Evolutionary conservation across 2,329 filamentous ascomycete genomes (phyloP).

Genomic region (Immersiporthe knoxdaviesiana): DNA sequence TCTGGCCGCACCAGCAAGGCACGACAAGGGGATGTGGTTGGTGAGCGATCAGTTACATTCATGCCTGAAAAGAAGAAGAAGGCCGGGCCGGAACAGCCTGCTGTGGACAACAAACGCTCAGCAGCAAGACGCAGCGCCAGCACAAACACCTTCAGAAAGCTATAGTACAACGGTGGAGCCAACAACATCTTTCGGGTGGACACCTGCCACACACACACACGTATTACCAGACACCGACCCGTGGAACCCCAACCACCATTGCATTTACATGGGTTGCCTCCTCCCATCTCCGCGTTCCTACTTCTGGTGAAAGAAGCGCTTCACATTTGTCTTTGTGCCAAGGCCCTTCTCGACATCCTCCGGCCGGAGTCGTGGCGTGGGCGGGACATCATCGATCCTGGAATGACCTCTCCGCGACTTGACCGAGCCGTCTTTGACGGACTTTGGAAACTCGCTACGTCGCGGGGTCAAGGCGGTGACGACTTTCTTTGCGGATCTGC

Average conservation of each 20-base stretch:
- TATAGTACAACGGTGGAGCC: slow-evolving; percentile 46
- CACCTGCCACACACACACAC: slow-evolving; percentile 4
- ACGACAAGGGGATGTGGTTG: slow-evolving; percentile 55
- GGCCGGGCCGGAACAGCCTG: slow-evolving; percentile 44
- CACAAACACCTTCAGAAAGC: slow-evolving; percentile 72
- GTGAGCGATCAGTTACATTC: slow-evolving; percentile 74
- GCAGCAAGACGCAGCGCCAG: slow-evolving; percentile 70
- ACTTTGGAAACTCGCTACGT: slow-evolving; percentile 62
- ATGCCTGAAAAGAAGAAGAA: slow-evolving; percentile 63
- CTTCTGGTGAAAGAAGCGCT: slow-evolving; percentile 43
- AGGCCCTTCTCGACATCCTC: slow-evolving; percentile 65
- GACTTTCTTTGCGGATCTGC: slow-evolving; percentile 67
- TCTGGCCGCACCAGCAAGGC: slow-evolving; percentile 50
- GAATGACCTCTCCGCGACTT: slow-evolving; percentile 44
- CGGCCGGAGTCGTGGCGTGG: slow-evolving; percentile 57
- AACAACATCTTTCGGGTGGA: neutral
- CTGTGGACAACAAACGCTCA: slow-evolving; percentile 41
- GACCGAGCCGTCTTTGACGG: slow-evolving; percentile 50
- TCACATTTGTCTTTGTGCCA: slow-evolving; percentile 41
- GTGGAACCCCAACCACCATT: neutral
- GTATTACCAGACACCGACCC: neutral
- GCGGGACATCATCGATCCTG: slow-evolving; percentile 60
- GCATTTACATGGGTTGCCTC: neutral
- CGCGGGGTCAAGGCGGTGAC: slow-evolving; percentile 65
- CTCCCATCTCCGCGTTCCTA: slow-evolving; percentile 31